phyloP scores from a whole-genome alignment of 2,329 filamentous ascomycete species.

The Calonectria crousiana region DNA sequence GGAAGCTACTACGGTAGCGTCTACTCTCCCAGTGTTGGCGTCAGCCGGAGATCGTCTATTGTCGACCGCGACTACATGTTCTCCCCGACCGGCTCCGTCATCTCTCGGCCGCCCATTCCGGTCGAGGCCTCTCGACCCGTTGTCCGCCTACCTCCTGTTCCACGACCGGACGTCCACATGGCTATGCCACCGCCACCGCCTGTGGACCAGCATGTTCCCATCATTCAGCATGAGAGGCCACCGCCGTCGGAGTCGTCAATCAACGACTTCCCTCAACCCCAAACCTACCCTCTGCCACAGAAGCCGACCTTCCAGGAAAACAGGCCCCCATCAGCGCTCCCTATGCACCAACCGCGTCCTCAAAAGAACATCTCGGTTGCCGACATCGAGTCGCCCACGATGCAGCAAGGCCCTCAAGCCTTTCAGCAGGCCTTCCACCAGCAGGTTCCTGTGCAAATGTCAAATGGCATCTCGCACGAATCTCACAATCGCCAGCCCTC shows the following conservation, averaged over 20 bases:
- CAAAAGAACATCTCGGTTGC: conserved; percentile 95
- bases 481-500: conserved; percentile 76
- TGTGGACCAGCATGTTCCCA: conserved; percentile 25
- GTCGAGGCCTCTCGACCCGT: conserved; percentile 77
- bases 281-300: conserved; percentile 69
- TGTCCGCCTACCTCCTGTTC: conserved; percentile 82
- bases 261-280: conserved; percentile 67
- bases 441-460: conserved; percentile 84
- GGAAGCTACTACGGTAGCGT: conserved; percentile 78
- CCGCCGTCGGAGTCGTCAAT: conserved; percentile 52
- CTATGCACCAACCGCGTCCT: conserved; percentile 95
- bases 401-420: conserved; percentile 71
- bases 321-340: conserved; percentile 60
- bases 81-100: conserved; percentile 83
- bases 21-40: conserved; percentile 88
- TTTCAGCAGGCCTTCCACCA: conserved; percentile 96
- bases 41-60: conserved; percentile 89
- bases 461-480: conserved; percentile 68
- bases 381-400: conserved; percentile 87
- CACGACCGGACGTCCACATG: conserved; percentile 46
- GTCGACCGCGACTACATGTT: conserved; percentile 77
- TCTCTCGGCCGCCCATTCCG: conserved; percentile 74
- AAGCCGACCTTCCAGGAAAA: conserved; percentile 71
- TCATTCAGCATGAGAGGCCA: conserved; percentile 31
- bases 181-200: neutral